Conservation (phyloP, 2,329 filamentous ascomycete species). For the Aspergillus intermedius region DNA sequence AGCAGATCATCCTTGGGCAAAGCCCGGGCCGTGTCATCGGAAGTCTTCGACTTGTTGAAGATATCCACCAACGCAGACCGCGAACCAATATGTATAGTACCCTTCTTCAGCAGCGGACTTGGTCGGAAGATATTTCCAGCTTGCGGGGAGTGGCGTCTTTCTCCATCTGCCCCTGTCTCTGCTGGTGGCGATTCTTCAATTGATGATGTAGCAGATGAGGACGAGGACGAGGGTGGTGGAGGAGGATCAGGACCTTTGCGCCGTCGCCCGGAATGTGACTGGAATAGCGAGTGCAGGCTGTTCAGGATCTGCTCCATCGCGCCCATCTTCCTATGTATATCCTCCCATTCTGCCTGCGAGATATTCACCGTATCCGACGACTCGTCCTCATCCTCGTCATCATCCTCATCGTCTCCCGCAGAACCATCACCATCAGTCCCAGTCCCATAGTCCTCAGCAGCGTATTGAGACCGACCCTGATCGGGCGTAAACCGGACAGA, state of each 20-base stretch:
- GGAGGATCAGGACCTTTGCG: slow-evolving; percentile 11
- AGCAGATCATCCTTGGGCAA: slow-evolving; percentile 53
- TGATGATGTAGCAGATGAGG: too few relatives aligned
- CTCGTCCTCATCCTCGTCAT: slow-evolving; percentile 10
- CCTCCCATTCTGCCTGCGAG: slow-evolving; percentile 29
- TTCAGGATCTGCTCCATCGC: slow-evolving; percentile 29
- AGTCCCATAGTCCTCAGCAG: neutral
- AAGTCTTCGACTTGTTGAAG: slow-evolving; percentile 40
- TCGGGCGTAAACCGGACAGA: slow-evolving; percentile 1
- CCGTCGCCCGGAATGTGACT: slow-evolving; percentile 16
- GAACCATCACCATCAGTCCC: neutral
- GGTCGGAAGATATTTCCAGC: slow-evolving; percentile 24
- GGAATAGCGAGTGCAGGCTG: slow-evolving; percentile 26
- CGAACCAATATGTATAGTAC: slow-evolving; percentile 52
- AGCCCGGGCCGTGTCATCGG: slow-evolving; percentile 39
- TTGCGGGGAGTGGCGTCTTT: slow-evolving; percentile 7
- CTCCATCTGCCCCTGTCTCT: slow-evolving; percentile 3
- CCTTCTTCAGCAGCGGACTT: slow-evolving; percentile 35
- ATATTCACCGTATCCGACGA: slow-evolving; percentile 24
- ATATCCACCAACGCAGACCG: slow-evolving; percentile 54
- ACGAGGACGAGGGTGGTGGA: neutral
- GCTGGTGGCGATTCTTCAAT: neutral
- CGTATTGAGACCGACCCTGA: neutral
- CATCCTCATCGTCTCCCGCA: neutral
- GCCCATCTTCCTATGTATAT: slow-evolving; percentile 29